phyloP scores from a whole-genome alignment of 768 basidiomycete species.

The Amanita rubescens region DNA sequence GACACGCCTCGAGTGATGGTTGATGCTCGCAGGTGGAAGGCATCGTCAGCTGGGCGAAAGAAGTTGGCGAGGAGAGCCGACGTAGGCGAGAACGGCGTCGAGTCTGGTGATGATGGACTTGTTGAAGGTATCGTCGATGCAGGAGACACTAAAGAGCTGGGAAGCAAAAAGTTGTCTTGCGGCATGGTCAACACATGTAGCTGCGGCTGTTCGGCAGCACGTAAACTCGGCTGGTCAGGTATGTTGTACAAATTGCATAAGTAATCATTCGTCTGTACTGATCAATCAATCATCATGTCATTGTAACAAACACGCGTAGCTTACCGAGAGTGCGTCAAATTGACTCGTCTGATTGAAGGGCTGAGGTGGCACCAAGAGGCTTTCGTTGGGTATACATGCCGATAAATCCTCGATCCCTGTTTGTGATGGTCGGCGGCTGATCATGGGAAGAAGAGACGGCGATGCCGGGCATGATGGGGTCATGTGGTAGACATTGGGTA shows the following conservation, averaged over 20 bases:
- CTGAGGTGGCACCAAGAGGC: slow-evolving; percentile 29
- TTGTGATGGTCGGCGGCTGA: slow-evolving; percentile 49
- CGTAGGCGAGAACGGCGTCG: slow-evolving; percentile 44
- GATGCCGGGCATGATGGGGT: slow-evolving; percentile 58
- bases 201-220: slow-evolving; percentile 12
- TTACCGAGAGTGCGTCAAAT: slow-evolving; percentile 42
- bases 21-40: slow-evolving; percentile 12
- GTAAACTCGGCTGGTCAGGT: slow-evolving; percentile 9
- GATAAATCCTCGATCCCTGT: slow-evolving; percentile 37
- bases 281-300: background rate
- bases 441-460: slow-evolving; percentile 50
- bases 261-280: slow-evolving; percentile 40
- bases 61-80: slow-evolving; percentile 22
- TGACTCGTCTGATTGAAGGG: slow-evolving; percentile 27
- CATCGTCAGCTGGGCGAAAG: slow-evolving; percentile 20
- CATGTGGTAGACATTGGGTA: slow-evolving; percentile 52
- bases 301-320: slow-evolving; percentile 8
- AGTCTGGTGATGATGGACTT: slow-evolving; percentile 43
- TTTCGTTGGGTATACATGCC: slow-evolving; percentile 45
- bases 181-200: slow-evolving; percentile 40
- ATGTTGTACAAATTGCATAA: slow-evolving; percentile 41
- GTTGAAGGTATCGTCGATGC: slow-evolving; percentile 31
- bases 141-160: slow-evolving; percentile 40
- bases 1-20: slow-evolving; percentile 17
- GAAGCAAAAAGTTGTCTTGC: slow-evolving; percentile 30